Evolutionary conservation across 768 basidiomycete species (phyloP).

Genomic region (Termitomyces sp.): DNA sequence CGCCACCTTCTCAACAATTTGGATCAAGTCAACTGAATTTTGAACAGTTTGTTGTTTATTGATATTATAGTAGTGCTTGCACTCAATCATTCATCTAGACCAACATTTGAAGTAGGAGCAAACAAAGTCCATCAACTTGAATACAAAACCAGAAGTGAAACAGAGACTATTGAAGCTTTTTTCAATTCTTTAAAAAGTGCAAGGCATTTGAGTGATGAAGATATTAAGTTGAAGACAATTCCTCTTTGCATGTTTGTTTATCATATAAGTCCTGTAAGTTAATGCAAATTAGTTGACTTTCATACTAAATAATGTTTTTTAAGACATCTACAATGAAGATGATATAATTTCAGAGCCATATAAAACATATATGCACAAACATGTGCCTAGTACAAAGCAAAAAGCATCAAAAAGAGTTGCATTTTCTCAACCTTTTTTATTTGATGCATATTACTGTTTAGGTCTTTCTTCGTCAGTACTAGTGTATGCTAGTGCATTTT

Average conservation of each 20-base stretch:
- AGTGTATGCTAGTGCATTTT: not conserved
- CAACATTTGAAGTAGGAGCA: not conserved
- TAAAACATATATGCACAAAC: too few relatives aligned
- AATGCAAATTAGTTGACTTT: not conserved
- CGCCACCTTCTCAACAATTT: not conserved
- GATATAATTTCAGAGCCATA: not conserved
- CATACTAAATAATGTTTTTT: not conserved
- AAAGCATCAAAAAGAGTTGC: too few relatives aligned
- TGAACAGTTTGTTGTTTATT: not conserved
- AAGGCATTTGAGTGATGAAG: not conserved
- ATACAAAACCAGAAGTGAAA: not conserved
- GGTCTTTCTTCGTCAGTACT: not conserved
- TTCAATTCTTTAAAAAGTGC: not conserved
- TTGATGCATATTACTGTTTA: not conserved
- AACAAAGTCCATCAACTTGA: constrained; percentile 4
- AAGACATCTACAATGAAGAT: not conserved
- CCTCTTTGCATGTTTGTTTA: not conserved
- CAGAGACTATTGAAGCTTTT: not conserved
- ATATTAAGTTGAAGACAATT: not conserved
- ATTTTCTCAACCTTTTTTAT: too few relatives aligned
- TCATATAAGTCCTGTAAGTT: not conserved
- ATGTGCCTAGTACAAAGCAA: too few relatives aligned
- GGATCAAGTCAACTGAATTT: not conserved
- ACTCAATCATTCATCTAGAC: not conserved
- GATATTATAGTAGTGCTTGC: not conserved